A percentile compares a stretch with the other conserved stretches of the same genome.
Evolutionary conservation across 495 filamentous ascomycete genomes (phyloP).

Genomic region (Polyplosphaeria fusca): DNA sequence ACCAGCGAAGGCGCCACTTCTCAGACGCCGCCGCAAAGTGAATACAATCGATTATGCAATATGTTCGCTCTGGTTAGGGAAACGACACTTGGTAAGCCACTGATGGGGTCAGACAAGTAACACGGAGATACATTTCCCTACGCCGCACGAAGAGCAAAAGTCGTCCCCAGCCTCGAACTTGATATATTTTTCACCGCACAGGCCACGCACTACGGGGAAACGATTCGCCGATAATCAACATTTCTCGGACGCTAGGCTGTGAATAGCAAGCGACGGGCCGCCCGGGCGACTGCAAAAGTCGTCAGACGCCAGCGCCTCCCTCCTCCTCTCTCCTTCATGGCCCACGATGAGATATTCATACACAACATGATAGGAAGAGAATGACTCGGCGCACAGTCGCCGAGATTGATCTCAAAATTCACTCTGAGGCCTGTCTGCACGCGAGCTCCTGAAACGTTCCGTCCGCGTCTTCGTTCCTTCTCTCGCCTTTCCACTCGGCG

Average conservation of each 20-base stretch:
- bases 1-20: conserved; percentile 40
- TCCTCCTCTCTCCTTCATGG: conserved; percentile 39
- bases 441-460: background rate
- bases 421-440: conserved; percentile 43
- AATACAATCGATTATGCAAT: conserved; percentile 51
- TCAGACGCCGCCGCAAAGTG: conserved; percentile 29
- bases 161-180: background rate
- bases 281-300: conserved; percentile 11
- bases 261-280: background rate
- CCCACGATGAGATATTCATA: conserved; percentile 54
- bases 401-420: conserved; percentile 54
- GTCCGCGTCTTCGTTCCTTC: conserved; percentile 3
- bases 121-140: conserved; percentile 51
- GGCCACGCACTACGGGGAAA: too few relatives aligned
- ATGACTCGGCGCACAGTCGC: conserved; percentile 47
- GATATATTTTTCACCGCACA: conserved; percentile 3
- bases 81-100: conserved; percentile 59
- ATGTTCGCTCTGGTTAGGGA: conserved; percentile 58
- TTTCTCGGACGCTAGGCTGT: background rate
- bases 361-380: conserved; percentile 63
- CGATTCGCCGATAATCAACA: too few relatives aligned
- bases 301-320: conserved; percentile 34
- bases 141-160: conserved; percentile 61
- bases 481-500: conserved; percentile 6
- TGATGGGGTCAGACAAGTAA: conserved; percentile 51